Base-by-base conservation (phyloP, 2,329 filamentous ascomycete genomes). In the Fusarium longipes region DNA sequence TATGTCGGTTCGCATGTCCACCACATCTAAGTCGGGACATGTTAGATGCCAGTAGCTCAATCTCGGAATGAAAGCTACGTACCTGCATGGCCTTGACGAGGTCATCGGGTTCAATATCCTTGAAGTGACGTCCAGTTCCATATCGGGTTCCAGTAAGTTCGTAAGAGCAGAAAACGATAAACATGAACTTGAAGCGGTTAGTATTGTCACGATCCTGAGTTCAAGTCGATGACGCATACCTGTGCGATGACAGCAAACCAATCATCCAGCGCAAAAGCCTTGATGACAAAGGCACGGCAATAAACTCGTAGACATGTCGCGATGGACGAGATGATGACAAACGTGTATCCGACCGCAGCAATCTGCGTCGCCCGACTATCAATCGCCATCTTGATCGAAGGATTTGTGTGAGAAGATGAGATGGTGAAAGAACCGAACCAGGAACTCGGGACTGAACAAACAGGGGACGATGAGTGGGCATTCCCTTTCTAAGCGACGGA, bases 1-100 rank as follows among this genome's bases (percentile, higher is more conserved):
- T 82, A 82, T 27, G 79, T 72, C 1, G 78, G 74, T 55, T 82
- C 80, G 48, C 80, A 81, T n/a, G 77, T 76, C 77, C 79, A 82
- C 74, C 76, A 77, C 69, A 73, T 76, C 73, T 77, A 27, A 27
- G 0, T 1, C 20, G 11, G 29, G 11, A n/a, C 17, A 7, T 2
- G 54, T 71, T 30, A 71, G 52, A 12, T 35, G 5, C 4, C 11
- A 0, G 24, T 2, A 2, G 4, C n/a, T 11, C 15, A 5, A 8
- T 48, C 0, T 4, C 0, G 22, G 11, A 5, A 3, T 9, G 7
- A 2, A 11, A 24, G 38, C 12, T n/a, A 45, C 62, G 50, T 63
- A 75, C 75, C 71, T 77, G 73, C 68, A 78, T 73, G 6, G 77
- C 76, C 27, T 59, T 70, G 24, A 71, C 65, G 14, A 71, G 58